Evolutionary conservation across 495 filamentous ascomycete species (phyloP).

Genomic region (Penicillium bovifimosum): DNA sequence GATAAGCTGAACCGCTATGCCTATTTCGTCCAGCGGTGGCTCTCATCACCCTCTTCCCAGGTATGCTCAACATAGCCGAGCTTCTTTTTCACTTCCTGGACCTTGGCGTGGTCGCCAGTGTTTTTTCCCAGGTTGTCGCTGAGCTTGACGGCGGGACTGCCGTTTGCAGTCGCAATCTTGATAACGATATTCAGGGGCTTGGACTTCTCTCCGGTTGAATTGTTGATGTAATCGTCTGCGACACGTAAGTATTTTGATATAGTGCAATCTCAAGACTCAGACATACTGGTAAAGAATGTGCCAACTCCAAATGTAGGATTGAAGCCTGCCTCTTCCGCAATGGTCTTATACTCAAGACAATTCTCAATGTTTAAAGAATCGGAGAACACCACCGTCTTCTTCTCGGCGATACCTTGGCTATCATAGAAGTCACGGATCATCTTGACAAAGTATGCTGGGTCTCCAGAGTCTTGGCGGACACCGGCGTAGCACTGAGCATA

Average conservation of each 20-base stretch:
- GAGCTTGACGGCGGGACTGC: conserved; percentile 85
- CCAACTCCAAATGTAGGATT: conserved; percentile 85
- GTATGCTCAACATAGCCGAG: conserved; percentile 80
- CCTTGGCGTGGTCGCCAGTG: conserved; percentile 74
- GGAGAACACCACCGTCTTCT: conserved; percentile 95
- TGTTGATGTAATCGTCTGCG: conserved; percentile 70
- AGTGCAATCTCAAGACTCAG: background rate
- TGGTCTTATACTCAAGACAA: conserved; percentile 81
- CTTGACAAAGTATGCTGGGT: conserved; percentile 76
- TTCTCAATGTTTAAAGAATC: conserved; percentile 88
- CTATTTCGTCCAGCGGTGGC: conserved; percentile 62
- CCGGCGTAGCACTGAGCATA: conserved; percentile 86
- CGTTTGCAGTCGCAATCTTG: conserved; percentile 80
- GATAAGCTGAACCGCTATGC: conserved; percentile 1
- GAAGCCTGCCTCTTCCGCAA: conserved; percentile 75
- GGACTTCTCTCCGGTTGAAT: conserved; percentile 69
- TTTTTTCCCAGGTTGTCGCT: conserved; percentile 98
- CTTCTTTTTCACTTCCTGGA: conserved; percentile 75
- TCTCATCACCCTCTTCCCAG: conserved; percentile 83
- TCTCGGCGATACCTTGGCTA: conserved; percentile 62
- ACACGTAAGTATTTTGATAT: background rate
- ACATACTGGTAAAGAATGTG: conserved; percentile 83
- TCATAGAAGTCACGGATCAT: conserved; percentile 86
- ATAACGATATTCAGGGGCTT: conserved; percentile 97
- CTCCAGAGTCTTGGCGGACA: conserved; percentile 91